These are phyloP conservation scores for Tarenaya hassleriana DNA, from an alignment of 345 rosid genomes.

Conservation along the genomic window DNA sequence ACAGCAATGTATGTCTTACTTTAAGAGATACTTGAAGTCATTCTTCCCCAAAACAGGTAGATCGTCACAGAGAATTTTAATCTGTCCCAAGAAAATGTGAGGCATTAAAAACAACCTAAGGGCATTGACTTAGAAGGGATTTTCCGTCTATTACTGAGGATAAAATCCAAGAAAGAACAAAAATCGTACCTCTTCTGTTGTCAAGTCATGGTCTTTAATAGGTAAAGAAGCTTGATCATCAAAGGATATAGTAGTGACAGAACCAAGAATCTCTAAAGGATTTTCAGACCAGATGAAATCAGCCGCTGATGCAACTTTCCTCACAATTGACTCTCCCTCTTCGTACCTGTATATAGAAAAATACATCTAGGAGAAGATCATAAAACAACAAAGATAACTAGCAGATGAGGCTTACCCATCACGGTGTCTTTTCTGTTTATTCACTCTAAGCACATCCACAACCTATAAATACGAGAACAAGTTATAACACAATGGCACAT, in stretches of 20 bases:
- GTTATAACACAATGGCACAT: slow-evolving; percentile 1
- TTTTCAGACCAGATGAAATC: slow-evolving; percentile 75
- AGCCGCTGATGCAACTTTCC: slow-evolving; percentile 66
- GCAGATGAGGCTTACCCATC: slow-evolving; percentile 53
- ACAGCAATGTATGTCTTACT: slow-evolving; percentile 42
- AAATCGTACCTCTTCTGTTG: slow-evolving; percentile 68
- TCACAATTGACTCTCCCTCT: slow-evolving; percentile 60
- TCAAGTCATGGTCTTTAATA: slow-evolving; percentile 55
- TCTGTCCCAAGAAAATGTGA: slow-evolving; percentile 33
- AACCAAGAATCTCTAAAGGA: slow-evolving; percentile 91
- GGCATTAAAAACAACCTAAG: background rate
- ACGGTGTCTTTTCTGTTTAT: slow-evolving; percentile 79
- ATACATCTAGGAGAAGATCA: background rate
- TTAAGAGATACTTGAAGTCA: slow-evolving; percentile 82
- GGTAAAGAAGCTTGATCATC: slow-evolving; percentile 54
- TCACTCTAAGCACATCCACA: slow-evolving; percentile 60
- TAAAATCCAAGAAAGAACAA: too few species aligned
- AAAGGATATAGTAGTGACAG: slow-evolving; percentile 65
- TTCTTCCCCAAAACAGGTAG: slow-evolving; percentile 85
- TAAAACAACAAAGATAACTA: background rate
- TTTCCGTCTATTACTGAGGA: too few species aligned
- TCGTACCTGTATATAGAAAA: slow-evolving; percentile 48
- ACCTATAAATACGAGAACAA: slow-evolving; percentile 40
- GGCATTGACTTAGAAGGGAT: too few species aligned
- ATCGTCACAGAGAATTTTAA: slow-evolving; percentile 83